phyloP scores from a whole-genome alignment of 2,329 filamentous ascomycete genomes.

The Alternaria ventricosa region DNA sequence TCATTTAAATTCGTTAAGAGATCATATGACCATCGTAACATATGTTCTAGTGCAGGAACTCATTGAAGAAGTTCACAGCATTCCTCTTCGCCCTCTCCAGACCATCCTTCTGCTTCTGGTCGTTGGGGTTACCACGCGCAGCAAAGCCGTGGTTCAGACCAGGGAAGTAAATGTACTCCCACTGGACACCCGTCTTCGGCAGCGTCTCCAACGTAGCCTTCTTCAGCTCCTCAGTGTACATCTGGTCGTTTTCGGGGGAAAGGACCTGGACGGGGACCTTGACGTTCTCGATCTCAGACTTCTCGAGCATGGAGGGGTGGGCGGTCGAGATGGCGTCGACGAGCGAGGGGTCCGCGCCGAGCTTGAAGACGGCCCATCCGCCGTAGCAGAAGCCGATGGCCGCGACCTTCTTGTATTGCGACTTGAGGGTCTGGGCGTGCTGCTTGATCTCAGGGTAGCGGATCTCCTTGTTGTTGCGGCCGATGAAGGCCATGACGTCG shows the following conservation, averaged over 20 bases:
- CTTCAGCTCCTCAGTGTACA: conserved; percentile 41
- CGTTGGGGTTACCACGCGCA: conserved; percentile 32
- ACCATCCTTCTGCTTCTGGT: conserved; percentile 37
- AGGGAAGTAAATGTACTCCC: conserved; percentile 45
- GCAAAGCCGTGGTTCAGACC: conserved; percentile 44
- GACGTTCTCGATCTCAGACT: conserved; percentile 38
- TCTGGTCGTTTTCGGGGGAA: conserved; percentile 36
- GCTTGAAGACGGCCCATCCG: conserved; percentile 45
- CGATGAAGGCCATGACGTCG: conserved; percentile 50
- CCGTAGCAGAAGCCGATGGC: conserved; percentile 59
- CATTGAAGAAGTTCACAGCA: conserved; percentile 39
- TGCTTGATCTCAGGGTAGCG: conserved; percentile 50
- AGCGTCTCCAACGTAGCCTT: conserved; percentile 34
- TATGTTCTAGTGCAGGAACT: conserved; percentile 38
- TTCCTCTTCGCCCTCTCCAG: conserved; percentile 45
- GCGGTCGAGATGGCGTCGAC: conserved; percentile 40
- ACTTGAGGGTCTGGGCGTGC: conserved; percentile 46
- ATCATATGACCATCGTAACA: not conserved
- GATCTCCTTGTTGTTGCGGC: conserved; percentile 46
- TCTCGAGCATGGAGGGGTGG: conserved; percentile 40
- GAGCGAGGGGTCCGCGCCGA: conserved; percentile 40
- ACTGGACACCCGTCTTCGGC: conserved; percentile 37
- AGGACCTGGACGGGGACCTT: conserved; percentile 43
- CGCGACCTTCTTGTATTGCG: conserved; percentile 50
- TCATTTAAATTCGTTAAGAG: not conserved